phyloP scores from a whole-genome alignment of 2,329 filamentous ascomycete genomes.

The Neofusicoccum kwambonambiense region DNA sequence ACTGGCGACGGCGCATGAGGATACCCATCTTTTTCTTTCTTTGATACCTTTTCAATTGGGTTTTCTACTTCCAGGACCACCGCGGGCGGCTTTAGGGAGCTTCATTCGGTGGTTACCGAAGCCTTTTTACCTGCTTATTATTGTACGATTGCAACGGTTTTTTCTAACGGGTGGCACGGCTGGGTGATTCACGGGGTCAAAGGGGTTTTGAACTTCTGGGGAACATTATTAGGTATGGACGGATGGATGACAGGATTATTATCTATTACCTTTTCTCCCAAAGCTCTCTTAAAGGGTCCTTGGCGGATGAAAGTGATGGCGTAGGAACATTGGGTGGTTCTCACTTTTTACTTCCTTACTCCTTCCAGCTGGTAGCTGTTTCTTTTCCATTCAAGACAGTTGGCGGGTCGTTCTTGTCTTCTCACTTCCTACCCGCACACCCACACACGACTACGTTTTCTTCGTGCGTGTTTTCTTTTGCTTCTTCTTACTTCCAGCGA shows the following conservation, averaged over 20 bases:
- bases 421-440: slow-evolving; percentile 7
- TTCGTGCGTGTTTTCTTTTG: neutral
- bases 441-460: neutral
- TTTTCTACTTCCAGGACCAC: neutral
- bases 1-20: slow-evolving; percentile 10
- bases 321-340: neutral
- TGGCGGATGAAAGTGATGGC: slow-evolving; percentile 4
- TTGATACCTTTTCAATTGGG: neutral
- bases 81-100: slow-evolving; percentile 7
- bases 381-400: neutral
- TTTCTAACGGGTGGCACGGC: slow-evolving; percentile 2
- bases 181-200: slow-evolving; percentile 2
- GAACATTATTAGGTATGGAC: neutral
- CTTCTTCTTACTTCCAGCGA: neutral
- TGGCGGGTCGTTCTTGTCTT: neutral
- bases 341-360: neutral
- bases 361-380: neutral
- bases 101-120: slow-evolving; percentile 1
- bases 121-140: neutral
- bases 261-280: neutral
- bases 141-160: slow-evolving; percentile 14
- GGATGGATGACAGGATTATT: slow-evolving; percentile 6
- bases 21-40: slow-evolving; percentile 12
- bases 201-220: neutral
- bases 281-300: neutral